These are phyloP conservation scores for Cyclospora cayetanensis DNA, from an alignment of 169 alveolate species.

Conservation along the genomic window DNA sequence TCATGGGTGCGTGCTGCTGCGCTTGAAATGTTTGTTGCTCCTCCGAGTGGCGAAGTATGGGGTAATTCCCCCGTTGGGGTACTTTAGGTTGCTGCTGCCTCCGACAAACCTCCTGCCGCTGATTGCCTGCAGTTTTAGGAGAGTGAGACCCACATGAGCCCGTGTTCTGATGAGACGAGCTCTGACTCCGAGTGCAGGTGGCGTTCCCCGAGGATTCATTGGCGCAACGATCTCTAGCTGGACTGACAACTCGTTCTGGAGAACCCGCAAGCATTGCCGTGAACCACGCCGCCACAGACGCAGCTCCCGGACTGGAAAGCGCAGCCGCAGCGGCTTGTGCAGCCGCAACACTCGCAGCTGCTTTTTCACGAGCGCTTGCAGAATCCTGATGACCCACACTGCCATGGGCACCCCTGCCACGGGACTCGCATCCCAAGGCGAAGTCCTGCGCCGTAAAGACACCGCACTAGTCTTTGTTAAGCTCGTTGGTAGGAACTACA, in stretches of 20 bases:
- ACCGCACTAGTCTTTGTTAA: neutral
- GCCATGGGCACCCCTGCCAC: neutral
- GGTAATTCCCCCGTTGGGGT: too few relatives aligned
- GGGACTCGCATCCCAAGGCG: neutral
- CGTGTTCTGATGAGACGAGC: too few relatives aligned
- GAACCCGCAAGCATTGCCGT: neutral
- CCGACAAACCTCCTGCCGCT: too few relatives aligned
- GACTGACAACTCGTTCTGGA: too few relatives aligned
- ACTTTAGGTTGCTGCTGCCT: too few relatives aligned
- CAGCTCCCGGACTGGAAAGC: neutral
- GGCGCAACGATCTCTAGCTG: too few relatives aligned
- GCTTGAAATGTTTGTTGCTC: neutral
- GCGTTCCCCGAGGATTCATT: too few relatives aligned
- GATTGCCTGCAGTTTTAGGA: too few relatives aligned
- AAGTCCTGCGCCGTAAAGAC: neutral
- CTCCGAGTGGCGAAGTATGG: neutral
- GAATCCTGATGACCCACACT: neutral
- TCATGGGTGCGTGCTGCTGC: neutral
- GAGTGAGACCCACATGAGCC: too few relatives aligned
- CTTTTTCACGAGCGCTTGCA: neutral
- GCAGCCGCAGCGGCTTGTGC: constrained; percentile 13
- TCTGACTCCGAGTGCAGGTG: too few relatives aligned
- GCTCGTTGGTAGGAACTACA: neutral
- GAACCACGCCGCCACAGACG: neutral
- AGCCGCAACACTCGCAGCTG: neutral